These are phyloP conservation scores for Aspergillus unguis DNA, from an alignment of 2,329 filamentous ascomycete species.

Conservation along the genomic window DNA sequence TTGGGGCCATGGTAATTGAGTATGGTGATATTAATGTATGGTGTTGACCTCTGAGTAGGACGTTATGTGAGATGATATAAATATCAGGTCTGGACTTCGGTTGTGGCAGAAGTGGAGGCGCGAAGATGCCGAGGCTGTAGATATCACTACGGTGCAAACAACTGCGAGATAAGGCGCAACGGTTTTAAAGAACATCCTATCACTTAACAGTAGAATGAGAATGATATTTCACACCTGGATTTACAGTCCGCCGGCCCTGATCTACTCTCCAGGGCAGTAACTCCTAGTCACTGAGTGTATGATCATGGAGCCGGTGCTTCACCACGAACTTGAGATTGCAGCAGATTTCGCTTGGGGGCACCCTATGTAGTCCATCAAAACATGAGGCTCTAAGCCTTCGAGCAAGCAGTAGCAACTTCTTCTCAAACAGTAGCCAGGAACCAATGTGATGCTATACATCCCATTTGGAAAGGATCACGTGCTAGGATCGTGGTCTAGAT, in stretches of 20 bases:
- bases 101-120: conserved; percentile 7
- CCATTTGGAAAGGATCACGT: background rate
- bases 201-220: background rate
- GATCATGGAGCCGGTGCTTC: too few relatives aligned
- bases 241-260: too few relatives aligned
- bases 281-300: too few relatives aligned
- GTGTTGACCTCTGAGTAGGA: background rate
- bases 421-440: too few relatives aligned
- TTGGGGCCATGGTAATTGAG: conserved; percentile 8
- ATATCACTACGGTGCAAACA: background rate
- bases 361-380: too few relatives aligned
- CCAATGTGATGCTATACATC: too few relatives aligned
- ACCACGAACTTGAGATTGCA: too few relatives aligned
- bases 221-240: background rate
- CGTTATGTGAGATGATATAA: background rate
- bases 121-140: conserved; percentile 12
- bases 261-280: too few relatives aligned
- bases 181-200: background rate
- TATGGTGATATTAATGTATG: background rate
- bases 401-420: too few relatives aligned
- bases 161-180: background rate
- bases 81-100: background rate
- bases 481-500: background rate
- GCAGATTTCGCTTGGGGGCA: too few relatives aligned
- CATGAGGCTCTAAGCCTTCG: too few relatives aligned